Percentiles rank a stretch among this genome's conserved stretches.
Evolutionary conservation across 306 rosid species (phyloP).

Genomic region (Hippophae tibetana): DNA sequence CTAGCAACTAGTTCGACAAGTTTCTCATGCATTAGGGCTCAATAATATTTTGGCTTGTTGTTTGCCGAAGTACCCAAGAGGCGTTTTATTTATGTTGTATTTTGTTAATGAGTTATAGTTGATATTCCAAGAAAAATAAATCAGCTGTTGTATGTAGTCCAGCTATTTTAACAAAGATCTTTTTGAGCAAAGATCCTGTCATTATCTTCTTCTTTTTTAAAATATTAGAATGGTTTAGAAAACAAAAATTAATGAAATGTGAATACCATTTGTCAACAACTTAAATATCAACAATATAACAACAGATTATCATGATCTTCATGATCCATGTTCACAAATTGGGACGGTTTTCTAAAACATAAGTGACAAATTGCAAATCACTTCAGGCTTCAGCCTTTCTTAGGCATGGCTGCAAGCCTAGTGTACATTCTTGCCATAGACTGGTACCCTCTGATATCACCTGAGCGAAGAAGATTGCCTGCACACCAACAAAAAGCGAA

Average conservation of each 20-base stretch:
- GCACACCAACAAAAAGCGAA: conserved; percentile 1
- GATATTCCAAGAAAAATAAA: too few relatives aligned
- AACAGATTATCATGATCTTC: background rate
- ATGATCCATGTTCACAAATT: background rate
- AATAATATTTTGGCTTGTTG: background rate
- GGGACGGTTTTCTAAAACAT: background rate
- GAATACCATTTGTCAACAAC: background rate
- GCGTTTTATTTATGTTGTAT: too few relatives aligned
- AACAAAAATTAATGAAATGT: too few relatives aligned
- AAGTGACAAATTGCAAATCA: background rate
- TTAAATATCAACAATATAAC: background rate
- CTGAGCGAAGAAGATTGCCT: conserved; percentile 92
- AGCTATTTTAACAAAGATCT: too few relatives aligned
- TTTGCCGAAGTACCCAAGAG: background rate
- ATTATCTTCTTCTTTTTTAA: too few relatives aligned
- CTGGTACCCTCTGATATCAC: conserved; percentile 76
- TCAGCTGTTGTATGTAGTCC: too few relatives aligned
- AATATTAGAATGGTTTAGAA: too few relatives aligned
- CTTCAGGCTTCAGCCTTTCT: conserved; percentile 59
- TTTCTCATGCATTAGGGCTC: conserved; percentile 30
- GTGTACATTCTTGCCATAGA: conserved; percentile 99
- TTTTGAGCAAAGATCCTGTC: too few relatives aligned
- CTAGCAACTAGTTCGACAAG: conserved; percentile 70
- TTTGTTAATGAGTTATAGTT: too few relatives aligned
- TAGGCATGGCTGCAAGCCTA: conserved; percentile 94